These are phyloP conservation scores for Carpinus fangiana DNA, from an alignment of 306 rosid genomes.

Conservation along the genomic window DNA sequence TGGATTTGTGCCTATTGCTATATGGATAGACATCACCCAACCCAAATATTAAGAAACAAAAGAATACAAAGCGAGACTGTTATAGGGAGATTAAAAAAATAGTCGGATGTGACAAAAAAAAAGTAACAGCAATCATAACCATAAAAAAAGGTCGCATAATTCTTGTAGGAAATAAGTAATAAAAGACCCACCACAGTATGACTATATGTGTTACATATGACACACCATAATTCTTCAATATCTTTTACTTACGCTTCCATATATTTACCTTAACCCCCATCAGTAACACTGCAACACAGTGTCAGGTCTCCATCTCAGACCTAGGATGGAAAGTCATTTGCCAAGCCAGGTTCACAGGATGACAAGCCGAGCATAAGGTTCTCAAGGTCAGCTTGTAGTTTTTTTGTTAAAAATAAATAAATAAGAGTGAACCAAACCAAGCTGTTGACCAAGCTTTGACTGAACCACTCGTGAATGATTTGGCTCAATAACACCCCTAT, in stretches of 20 bases:
- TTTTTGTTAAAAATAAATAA: too few species aligned
- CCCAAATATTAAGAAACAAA: not conserved
- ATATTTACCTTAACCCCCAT: too few species aligned
- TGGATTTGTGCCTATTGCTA: not conserved
- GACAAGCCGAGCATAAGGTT: too few species aligned
- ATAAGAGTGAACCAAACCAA: not conserved
- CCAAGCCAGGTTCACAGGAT: too few species aligned
- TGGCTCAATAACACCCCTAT: not conserved
- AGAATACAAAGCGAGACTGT: not conserved
- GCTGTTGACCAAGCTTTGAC: too few species aligned
- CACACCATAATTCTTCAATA: too few species aligned
- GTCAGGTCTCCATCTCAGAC: too few species aligned
- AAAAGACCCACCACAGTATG: not conserved
- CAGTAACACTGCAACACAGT: too few species aligned
- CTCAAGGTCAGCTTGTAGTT: not conserved
- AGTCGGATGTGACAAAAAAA: not conserved
- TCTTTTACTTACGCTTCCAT: too few species aligned
- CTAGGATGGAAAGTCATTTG: too few species aligned
- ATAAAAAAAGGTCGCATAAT: not conserved
- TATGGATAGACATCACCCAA: not conserved
- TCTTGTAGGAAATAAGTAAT: not conserved
- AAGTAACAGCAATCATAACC: not conserved
- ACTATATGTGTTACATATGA: too few species aligned
- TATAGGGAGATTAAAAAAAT: not conserved
- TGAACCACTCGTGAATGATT: not conserved